These are phyloP conservation scores for Leccinum broughii DNA, from an alignment of 768 basidiomycete species.

Conservation along the genomic window DNA sequence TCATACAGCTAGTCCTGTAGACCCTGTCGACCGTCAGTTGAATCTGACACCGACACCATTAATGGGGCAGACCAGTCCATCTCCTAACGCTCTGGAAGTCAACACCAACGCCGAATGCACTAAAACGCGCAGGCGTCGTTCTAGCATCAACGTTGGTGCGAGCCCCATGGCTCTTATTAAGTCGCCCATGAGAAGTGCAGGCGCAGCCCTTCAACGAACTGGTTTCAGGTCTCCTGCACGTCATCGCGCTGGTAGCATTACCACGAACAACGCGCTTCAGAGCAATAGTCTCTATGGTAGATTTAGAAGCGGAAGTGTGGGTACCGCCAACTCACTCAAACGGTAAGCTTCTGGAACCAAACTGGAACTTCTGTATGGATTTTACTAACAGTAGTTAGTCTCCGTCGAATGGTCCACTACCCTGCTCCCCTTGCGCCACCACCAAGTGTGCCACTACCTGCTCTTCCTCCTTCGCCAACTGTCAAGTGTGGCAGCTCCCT, in stretches of 20 bases:
- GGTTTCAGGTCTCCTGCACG: conserved; percentile 40
- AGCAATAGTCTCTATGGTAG: conserved; percentile 49
- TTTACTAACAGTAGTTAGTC: conserved; percentile 29
- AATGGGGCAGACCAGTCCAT: conserved; percentile 24
- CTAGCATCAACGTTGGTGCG: conserved; percentile 55
- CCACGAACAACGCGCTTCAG: conserved; percentile 35
- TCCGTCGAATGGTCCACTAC: conserved; percentile 40
- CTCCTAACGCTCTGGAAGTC: conserved; percentile 24
- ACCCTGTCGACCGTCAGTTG: conserved; percentile 38
- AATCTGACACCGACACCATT: conserved; percentile 40
- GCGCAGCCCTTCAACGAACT: conserved; percentile 50
- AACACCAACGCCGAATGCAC: conserved; percentile 33
- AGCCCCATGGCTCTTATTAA: conserved; percentile 61
- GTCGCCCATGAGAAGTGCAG: conserved; percentile 52
- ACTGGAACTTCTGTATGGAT: neutral
- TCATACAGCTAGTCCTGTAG: conserved; percentile 21
- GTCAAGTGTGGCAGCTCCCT: conserved; percentile 14
- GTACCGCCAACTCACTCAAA: conserved; percentile 32
- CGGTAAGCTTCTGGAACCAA: conserved; percentile 32
- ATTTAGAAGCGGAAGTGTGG: conserved; percentile 55
- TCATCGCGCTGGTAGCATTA: conserved; percentile 48
- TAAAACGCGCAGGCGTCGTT: conserved; percentile 59
- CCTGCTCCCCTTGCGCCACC: conserved; percentile 29
- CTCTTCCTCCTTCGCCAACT: conserved; percentile 27
- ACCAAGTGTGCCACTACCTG: conserved; percentile 31